Evolutionary conservation across 805 yeast species (phyloP).

Genomic region (Wickerhamomyces canadensis): DNA sequence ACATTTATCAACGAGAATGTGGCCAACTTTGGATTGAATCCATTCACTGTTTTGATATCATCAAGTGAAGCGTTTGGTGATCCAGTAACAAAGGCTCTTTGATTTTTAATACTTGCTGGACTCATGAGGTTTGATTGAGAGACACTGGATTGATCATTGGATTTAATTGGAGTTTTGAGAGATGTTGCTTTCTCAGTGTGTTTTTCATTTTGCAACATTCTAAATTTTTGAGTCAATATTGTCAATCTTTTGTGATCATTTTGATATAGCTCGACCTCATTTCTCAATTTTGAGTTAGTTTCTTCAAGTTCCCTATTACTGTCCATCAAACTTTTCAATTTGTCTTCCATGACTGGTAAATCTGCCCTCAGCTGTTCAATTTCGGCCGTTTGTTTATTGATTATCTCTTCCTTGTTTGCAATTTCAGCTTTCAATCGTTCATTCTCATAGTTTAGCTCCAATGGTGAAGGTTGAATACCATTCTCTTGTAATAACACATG

Average conservation of each 20-base stretch:
- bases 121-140: background rate
- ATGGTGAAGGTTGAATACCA: constrained; percentile 45
- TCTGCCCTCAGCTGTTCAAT: constrained; percentile 34
- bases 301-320: constrained; percentile 39
- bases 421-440: constrained; percentile 45
- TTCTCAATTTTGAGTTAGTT: constrained; percentile 42
- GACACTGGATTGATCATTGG: background rate
- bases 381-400: constrained; percentile 42
- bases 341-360: constrained; percentile 31
- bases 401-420: constrained; percentile 40
- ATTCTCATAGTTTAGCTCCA: constrained; percentile 52
- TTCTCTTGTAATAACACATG: constrained; percentile 52
- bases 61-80: constrained; percentile 3
- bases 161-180: constrained; percentile 13
- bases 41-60: background rate
- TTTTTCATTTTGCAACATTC: constrained; percentile 26
- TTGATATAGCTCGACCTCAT: constrained; percentile 31
- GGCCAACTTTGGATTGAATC: constrained; percentile 3
- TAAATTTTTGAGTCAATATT: constrained; percentile 22
- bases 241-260: constrained; percentile 20
- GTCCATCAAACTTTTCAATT: constrained; percentile 33
- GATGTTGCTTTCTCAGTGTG: constrained; percentile 29
- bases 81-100: constrained; percentile 1
- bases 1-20: constrained; percentile 13
- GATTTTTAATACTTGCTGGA: background rate